Evolutionary conservation across 768 basidiomycete genomes (phyloP), one percentile per base, ranked within the genome.

Genomic region (Tylopilus sp.): DNA sequence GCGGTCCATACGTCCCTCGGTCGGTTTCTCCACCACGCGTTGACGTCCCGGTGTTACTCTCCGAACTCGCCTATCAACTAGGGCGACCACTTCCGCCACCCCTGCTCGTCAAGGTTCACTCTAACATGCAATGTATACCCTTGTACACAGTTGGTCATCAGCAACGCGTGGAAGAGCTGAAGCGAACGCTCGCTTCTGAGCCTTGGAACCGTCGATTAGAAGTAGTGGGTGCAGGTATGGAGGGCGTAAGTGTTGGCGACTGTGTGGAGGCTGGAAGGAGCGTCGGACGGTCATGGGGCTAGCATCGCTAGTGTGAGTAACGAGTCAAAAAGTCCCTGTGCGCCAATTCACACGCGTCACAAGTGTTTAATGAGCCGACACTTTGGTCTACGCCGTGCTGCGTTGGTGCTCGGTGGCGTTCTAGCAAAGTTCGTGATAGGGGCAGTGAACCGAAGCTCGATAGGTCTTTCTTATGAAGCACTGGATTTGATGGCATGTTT

Each of bases 171-270:
- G 62, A 65, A 22, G 81, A 86, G 58, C 61, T 95, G 33, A 70
- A 72, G 49, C 56, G 55, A 2, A 73, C 71, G 10, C 64, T 89
- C 42, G 46, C 48, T 2, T 68, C 57, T 54, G 65, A 51, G 59
- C 71, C 53, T 67, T 83, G 81, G 76, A 65, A 56, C 56, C 77
- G 74, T 49, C 63, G 57, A 43, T 56, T 93, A 64, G 81, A 82
- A 48, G 74, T 93, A 3, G 70, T 88, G 7, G 94, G 94, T n/a
- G 88, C 90, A 11, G 89, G 91, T 2, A 86, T 92, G 28, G 82
- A 82, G 0, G 93, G 93, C 3, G 88, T 93, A 3, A 93, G 93
- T 58, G 79, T 95, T 1, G 85, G 83, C 8, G 93, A 95, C 61
- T 95, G 92, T 65, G 77, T 94, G 11, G 81, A 84, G 59, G 81